Evolutionary conservation across 768 basidiomycete genomes (phyloP).

Genomic region (Macrolepiota albuminosa): DNA sequence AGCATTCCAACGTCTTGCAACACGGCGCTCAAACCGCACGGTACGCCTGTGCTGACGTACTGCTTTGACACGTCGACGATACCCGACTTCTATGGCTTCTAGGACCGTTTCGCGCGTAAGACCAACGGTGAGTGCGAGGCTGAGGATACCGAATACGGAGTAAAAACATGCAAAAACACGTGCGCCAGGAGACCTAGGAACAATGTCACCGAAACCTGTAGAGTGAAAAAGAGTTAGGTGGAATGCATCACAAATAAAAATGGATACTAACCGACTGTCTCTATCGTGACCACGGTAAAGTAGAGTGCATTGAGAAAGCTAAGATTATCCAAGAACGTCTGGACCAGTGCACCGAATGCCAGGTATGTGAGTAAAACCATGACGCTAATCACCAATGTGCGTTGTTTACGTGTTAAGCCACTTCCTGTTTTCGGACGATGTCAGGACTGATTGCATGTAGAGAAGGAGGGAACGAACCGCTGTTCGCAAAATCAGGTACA

Average conservation of each 20-base stretch:
- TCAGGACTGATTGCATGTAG: neutral
- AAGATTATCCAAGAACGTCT: constrained; percentile 47
- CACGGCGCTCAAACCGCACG: constrained; percentile 36
- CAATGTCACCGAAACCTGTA: constrained; percentile 73
- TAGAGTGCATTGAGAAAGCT: constrained; percentile 74
- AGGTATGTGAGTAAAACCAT: constrained; percentile 72
- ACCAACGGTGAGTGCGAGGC: constrained; percentile 57
- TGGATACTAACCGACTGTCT: constrained; percentile 47
- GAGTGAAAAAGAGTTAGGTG: constrained; percentile 5
- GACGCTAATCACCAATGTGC: constrained; percentile 72
- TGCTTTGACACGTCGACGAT: constrained; percentile 47
- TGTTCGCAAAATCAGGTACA: constrained; percentile 58
- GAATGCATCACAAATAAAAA: neutral
- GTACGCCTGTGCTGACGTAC: constrained; percentile 43
- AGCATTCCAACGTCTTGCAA: constrained; percentile 50
- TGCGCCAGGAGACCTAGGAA: constrained; percentile 42
- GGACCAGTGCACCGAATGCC: constrained; percentile 63
- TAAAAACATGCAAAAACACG: constrained; percentile 61
- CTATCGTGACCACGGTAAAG: constrained; percentile 69
- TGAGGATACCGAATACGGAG: constrained; percentile 56
- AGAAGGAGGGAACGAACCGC: constrained; percentile 38
- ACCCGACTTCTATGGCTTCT: constrained; percentile 66
- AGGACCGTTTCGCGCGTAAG: constrained; percentile 67
- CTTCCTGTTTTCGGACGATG: constrained; percentile 44
- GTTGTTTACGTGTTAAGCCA: constrained; percentile 76